Evolutionary conservation across 2,329 filamentous ascomycete species (phyloP).

Genomic region (Capronia americana): DNA sequence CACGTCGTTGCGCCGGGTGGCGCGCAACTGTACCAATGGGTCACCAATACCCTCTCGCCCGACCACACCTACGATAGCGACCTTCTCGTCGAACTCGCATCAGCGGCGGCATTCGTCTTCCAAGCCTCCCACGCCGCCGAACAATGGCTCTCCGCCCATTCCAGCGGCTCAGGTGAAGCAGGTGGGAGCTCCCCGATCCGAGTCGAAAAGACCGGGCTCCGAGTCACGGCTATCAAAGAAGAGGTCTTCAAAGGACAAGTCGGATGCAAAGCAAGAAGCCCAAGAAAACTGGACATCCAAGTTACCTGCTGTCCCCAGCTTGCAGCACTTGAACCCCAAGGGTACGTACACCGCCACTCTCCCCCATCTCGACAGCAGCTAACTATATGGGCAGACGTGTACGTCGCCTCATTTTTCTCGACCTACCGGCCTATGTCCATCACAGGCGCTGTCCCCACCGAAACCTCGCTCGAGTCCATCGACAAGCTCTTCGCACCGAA

Average conservation of each 20-base stretch:
- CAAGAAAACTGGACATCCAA: conserved; percentile 45
- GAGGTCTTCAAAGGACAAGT: conserved; percentile 32
- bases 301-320: conserved; percentile 57
- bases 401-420: conserved; percentile 91
- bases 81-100: conserved; percentile 47
- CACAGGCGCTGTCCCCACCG: conserved; percentile 77
- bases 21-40: conserved; percentile 47
- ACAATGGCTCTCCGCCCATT: conserved; percentile 49
- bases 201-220: conserved; percentile 36
- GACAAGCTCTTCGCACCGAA: conserved; percentile 79
- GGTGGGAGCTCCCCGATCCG: conserved; percentile 37
- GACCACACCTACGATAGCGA: conserved; percentile 45
- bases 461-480: conserved; percentile 76
- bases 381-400: conserved; percentile 68
- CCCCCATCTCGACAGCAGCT: conserved; percentile 11
- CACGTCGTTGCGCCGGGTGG: conserved; percentile 54
- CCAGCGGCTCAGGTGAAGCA: conserved; percentile 39
- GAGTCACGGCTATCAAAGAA: conserved; percentile 40
- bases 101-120: conserved; percentile 57
- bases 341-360: conserved; percentile 45
- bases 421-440: conserved; percentile 93
- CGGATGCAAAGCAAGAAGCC: conserved; percentile 45
- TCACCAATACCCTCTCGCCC: conserved; percentile 45
- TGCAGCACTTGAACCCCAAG: conserved; percentile 56
- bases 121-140: conserved; percentile 55